phyloP scores from a whole-genome alignment of 2,329 filamentous ascomycete genomes.

The Alternaria sp. region DNA sequence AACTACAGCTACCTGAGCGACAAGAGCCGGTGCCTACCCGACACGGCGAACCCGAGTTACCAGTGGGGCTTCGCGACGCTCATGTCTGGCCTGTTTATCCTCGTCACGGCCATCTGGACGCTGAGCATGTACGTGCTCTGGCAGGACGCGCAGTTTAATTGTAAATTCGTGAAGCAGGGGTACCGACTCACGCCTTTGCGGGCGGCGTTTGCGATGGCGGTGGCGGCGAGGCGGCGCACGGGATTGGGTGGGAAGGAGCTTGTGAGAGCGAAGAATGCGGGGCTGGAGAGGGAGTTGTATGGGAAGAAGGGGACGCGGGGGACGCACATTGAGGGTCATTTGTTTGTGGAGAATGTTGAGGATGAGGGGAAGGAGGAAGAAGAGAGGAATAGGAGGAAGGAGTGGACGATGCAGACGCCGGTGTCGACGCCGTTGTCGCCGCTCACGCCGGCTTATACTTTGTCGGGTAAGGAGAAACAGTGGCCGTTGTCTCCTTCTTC shows the following conservation, averaged over 20 bases:
- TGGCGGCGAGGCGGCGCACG: slow-evolving; percentile 33
- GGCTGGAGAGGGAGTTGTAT: slow-evolving; percentile 33
- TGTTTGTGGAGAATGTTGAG: slow-evolving; percentile 20
- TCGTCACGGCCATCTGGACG: slow-evolving; percentile 44
- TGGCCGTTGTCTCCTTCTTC: neutral
- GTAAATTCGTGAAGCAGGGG: slow-evolving; percentile 35
- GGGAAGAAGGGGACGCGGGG: slow-evolving; percentile 19
- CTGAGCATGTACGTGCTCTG: slow-evolving; percentile 48
- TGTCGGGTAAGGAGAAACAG: neutral
- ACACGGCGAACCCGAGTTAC: slow-evolving; percentile 39
- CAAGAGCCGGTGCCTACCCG: slow-evolving; percentile 38
- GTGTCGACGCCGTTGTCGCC: neutral
- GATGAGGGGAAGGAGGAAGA: slow-evolving; percentile 1
- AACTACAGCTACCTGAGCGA: slow-evolving; percentile 4
- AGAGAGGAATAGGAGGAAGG: neutral
- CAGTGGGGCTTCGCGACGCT: slow-evolving; percentile 52
- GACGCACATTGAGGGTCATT: slow-evolving; percentile 23
- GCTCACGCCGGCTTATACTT: neutral
- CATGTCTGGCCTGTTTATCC: slow-evolving; percentile 42
- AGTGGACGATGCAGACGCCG: neutral
- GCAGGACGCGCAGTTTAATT: slow-evolving; percentile 44
- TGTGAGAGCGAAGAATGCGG: slow-evolving; percentile 23
- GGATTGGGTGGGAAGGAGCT: slow-evolving; percentile 31
- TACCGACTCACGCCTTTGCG: slow-evolving; percentile 46
- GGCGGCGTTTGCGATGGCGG: slow-evolving; percentile 40